These are phyloP conservation scores for Chlorophyllum brunneum DNA, from an alignment of 768 basidiomycete species.

Conservation along the genomic window DNA sequence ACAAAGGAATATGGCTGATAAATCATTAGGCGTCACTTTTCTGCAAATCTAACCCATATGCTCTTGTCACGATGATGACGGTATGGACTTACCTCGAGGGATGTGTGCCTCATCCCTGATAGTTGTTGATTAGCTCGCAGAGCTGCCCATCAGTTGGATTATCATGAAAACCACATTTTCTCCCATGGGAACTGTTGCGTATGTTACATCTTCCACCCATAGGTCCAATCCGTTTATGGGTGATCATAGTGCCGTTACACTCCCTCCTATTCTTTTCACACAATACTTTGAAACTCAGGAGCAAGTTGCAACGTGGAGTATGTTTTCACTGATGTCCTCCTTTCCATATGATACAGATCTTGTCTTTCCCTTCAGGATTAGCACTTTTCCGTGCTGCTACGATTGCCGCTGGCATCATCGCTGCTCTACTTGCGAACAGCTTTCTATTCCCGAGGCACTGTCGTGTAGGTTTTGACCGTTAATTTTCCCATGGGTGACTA, in stretches of 20 bases:
- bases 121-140: slow-evolving; percentile 30
- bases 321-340: not conserved
- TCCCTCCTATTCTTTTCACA: slow-evolving; percentile 2
- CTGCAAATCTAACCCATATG: slow-evolving; percentile 38
- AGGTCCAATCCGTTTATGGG: not conserved
- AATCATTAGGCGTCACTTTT: slow-evolving; percentile 33
- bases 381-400: slow-evolving; percentile 34
- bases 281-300: not conserved
- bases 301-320: not conserved
- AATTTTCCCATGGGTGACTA: not conserved
- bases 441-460: slow-evolving; percentile 44
- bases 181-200: slow-evolving; percentile 43
- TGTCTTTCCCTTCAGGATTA: slow-evolving; percentile 26
- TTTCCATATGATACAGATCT: not conserved
- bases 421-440: slow-evolving; percentile 40
- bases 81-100: slow-evolving; percentile 21
- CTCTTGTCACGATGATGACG: slow-evolving; percentile 33
- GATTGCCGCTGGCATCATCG: slow-evolving; percentile 42
- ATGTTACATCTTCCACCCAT: slow-evolving; percentile 13
- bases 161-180: slow-evolving; percentile 34
- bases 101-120: not conserved
- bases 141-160: slow-evolving; percentile 42
- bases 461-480: slow-evolving; percentile 25
- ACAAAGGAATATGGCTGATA: not conserved
- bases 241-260: not conserved